Evolutionary conservation across 148 eudicot genomes (phyloP), one percentile per base, ranked within the genome.

Genomic region (Chenopodium formosanum): DNA sequence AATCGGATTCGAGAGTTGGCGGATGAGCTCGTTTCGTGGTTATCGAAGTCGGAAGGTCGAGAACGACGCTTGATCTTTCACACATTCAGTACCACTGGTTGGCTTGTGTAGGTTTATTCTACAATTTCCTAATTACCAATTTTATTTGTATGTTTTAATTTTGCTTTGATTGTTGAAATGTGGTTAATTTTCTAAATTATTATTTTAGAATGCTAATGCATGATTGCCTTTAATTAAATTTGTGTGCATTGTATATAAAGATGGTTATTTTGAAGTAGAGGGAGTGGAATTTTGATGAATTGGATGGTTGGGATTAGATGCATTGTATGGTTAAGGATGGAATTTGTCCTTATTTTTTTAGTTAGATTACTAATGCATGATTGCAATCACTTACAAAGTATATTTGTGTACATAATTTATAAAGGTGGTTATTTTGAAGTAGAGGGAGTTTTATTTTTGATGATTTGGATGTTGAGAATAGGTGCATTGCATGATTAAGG

Each of bases 41-140:
- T 91, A 81, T 81, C 87, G 63, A 83, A 91, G 4, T 87, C 83
- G 74, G 81, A 79, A 68, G 92, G 88, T 32, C 78, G 86, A 8
- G 85, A 88, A 27, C 85, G 96, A 80, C 62, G 84, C 32, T 87
- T 97, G 90, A 56, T 97, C 31, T 92, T 97, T 75, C 99, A 97
- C n/a, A 92, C 98, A 17, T 97, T 92, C 76, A 97, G 99, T 80
- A 94, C 91, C 37, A 94, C 99, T 14, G 99, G 99, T 77, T 97
- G 99, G 99, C 95, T 97, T 88, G 98, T 89, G 98, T 97, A 91
- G 93, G 93, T 90, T 89, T 77, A 82, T 81, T 60, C 58, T 27
- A 16, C 70, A 31, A 77, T 34, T 69, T 77, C 31, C 13, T 32
- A 16, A 11, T 56, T 40, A n/a, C 22, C 56, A 17, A 27, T 63